Evolutionary conservation across 371 early-diverging fungal species (phyloP).

Genomic region (Saksenaea vasiformis): DNA sequence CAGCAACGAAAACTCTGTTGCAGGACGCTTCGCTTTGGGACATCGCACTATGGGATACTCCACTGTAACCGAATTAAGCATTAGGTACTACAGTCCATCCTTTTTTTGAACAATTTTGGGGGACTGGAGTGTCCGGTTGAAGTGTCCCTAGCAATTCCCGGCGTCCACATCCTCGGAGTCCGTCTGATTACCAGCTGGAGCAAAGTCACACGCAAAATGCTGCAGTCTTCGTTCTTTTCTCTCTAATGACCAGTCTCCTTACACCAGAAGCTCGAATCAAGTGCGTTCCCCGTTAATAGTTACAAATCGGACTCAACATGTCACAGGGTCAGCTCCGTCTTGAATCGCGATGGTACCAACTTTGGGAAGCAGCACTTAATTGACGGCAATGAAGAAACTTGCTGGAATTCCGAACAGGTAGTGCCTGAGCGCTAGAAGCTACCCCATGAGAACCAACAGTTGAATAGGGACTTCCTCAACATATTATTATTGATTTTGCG

Average conservation of each 20-base stretch:
- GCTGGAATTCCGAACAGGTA: slow-evolving; percentile 95
- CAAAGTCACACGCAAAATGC: no score
- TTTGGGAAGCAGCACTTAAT: slow-evolving; percentile 84
- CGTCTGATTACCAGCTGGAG: no score
- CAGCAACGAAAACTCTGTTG: no score
- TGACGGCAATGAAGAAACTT: slow-evolving; percentile 81
- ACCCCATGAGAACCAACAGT: background rate
- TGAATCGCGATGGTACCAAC: slow-evolving; percentile 74
- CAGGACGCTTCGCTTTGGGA: no score
- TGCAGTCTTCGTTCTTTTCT: slow-evolving; percentile 2
- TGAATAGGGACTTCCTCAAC: slow-evolving; percentile 78
- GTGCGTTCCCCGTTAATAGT: slow-evolving; percentile 26
- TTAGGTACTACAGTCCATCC: no score
- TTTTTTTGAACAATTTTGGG: no score
- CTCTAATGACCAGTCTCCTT: slow-evolving; percentile 50
- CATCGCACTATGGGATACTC: no score
- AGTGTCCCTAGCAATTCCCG: no score
- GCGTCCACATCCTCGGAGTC: no score
- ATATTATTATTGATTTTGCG: slow-evolving; percentile 75
- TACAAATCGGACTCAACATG: background rate
- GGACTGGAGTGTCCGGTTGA: no score
- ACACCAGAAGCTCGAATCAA: slow-evolving; percentile 60
- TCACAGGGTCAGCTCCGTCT: slow-evolving; percentile 85
- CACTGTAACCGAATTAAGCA: no score
- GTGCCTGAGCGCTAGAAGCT: background rate